Conservation (phyloP, 2,329 filamentous ascomycete species). For the Ophiocordyceps camponoti-floridani region DNA sequence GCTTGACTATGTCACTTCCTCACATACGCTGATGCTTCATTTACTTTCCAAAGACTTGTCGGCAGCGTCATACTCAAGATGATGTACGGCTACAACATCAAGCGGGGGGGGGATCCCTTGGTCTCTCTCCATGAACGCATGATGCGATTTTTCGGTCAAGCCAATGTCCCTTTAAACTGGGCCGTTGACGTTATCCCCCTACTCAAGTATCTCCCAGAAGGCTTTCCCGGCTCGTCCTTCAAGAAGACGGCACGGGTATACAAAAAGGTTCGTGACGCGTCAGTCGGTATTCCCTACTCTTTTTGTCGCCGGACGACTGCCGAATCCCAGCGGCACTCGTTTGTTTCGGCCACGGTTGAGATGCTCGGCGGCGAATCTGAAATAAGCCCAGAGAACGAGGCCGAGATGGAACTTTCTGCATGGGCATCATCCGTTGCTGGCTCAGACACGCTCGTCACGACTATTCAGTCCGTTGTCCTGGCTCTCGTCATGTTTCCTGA, state of each 20-base stretch:
- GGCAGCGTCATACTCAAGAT: background rate
- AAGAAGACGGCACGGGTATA: background rate
- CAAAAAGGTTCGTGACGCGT: background rate
- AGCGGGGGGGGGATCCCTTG: slow-evolving; percentile 12
- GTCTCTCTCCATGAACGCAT: slow-evolving; percentile 11
- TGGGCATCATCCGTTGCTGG: no score
- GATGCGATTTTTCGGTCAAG: slow-evolving; percentile 10
- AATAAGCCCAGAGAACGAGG: no score
- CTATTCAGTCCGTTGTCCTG: slow-evolving; percentile 14
- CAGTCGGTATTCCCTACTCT: background rate
- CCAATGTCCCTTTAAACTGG: slow-evolving; percentile 14
- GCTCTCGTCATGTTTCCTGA: slow-evolving; percentile 25
- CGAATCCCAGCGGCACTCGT: background rate
- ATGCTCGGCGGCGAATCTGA: background rate
- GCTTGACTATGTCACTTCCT: no score
- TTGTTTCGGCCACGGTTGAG: background rate
- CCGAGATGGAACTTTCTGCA: no score
- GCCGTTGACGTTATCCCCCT: slow-evolving; percentile 9
- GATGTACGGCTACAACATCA: slow-evolving; percentile 14
- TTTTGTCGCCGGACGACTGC: background rate
- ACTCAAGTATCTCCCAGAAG: background rate
- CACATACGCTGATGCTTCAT: no score
- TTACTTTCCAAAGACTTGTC: no score
- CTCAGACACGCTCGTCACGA: no score
- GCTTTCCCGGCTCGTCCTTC: background rate